Percentiles rank a stretch among this genome's conserved stretches.
Evolutionary conservation across 805 yeast genomes (phyloP).

Genomic region (Suhomyces pyralidae): DNA sequence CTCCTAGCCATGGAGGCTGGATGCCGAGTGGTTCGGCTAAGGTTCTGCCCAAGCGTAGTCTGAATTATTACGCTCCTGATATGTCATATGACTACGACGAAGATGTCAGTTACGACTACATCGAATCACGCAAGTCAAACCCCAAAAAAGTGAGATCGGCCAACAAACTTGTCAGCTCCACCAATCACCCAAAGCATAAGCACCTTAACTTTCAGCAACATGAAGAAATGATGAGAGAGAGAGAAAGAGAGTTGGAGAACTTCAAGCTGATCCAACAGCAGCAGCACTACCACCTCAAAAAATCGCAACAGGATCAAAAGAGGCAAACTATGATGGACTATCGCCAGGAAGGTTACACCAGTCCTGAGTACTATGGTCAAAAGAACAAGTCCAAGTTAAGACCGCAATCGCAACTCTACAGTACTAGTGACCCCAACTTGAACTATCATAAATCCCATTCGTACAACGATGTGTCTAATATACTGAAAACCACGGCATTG

Average conservation of each 20-base stretch:
- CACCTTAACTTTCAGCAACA: conserved; percentile 15
- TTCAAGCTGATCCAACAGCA: conserved; percentile 30
- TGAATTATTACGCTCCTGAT: conserved; percentile 9
- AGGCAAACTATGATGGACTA: conserved; percentile 6
- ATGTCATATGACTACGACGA: conserved; percentile 16
- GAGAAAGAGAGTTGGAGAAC: conserved; percentile 30
- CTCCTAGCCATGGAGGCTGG: conserved; percentile 6
- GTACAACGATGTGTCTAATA: conserved; percentile 15
- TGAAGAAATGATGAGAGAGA: conserved; percentile 13
- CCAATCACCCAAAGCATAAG: conserved; percentile 16
- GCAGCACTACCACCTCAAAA: conserved; percentile 26
- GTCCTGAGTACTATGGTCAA: neutral
- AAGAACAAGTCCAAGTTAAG: conserved; percentile 10
- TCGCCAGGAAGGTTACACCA: conserved; percentile 1
- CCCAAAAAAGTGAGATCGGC: conserved; percentile 12
- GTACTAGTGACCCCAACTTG: neutral
- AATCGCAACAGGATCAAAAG: conserved; percentile 9
- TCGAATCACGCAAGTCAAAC: conserved; percentile 5
- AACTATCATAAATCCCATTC: conserved; percentile 14
- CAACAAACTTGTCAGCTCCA: conserved; percentile 15
- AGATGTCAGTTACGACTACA: conserved; percentile 22
- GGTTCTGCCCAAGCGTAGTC: conserved; percentile 10
- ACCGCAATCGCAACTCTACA: conserved; percentile 15
- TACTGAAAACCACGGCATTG: conserved; percentile 7
- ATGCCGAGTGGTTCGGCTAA: conserved; percentile 3